Evolutionary conservation across 2,329 filamentous ascomycete species (phyloP), one percentile per base, ranked within the genome.

Genomic region (Apiospora koreana): DNA sequence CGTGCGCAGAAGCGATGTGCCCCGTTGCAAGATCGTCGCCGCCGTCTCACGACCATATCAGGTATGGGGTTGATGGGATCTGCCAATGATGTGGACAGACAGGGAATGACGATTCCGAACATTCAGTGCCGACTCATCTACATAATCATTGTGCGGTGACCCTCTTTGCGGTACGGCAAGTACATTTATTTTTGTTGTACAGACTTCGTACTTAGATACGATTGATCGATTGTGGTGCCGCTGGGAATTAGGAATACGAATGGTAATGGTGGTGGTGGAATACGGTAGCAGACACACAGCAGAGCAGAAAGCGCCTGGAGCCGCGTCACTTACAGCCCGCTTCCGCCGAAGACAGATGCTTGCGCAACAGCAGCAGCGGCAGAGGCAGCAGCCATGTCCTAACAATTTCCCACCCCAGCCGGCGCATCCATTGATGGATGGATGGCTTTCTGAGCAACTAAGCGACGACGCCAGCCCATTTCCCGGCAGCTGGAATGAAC

Each of bases 41-140:
- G 74, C 74, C 75, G 73, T 77, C 72, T 70, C 71, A 67, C 71
- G 70, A 69, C 71, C 71, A 73, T 71, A 73, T 71, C 68, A 67
- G 48, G 68, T 71, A 66, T 62, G 67, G 65, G 70, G 68, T 71
- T 65, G 73, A 74, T 73, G 74, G 71, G 70, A 75, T 76, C 74
- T 76, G 71, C 75, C 71, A 71, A 73, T 71, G 71, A 31, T 41
- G 42, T 73, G 69, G 70, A 73, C 73, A 69, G 70, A 73, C 73
- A 69, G 72, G 69, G 31, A 38, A 45, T 71, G 68, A 48, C 69
- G 67, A 35, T 72, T 66, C 16, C 41, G 23, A 16, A 45, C n/a
- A 66, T 38, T 16, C 25, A 38, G 54, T 35, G 1, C 28, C 54
- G 21, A 38, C 54, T 62, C 23, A 28, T 54, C 48, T 38, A n/a